A percentile compares a stretch with the other conserved stretches of the same genome.
These are phyloP conservation scores for Ganoderma lucidum DNA, from an alignment of 1,284 basidiomycete genomes.

Conservation along the genomic window DNA sequence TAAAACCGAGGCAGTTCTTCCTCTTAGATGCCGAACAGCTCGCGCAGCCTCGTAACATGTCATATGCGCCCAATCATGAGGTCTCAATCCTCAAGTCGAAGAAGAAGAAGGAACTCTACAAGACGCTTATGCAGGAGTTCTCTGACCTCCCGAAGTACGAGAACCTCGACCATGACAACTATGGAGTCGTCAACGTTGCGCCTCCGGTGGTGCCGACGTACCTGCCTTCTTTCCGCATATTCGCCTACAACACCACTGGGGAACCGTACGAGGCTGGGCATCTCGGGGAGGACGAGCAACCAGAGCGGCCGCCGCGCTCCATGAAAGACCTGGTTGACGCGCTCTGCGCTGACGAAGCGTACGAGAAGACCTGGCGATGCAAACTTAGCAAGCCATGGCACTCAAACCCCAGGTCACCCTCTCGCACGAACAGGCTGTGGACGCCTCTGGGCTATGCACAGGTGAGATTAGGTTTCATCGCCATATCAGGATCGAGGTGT, in stretches of 20 bases:
- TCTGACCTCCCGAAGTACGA: conserved; percentile 59
- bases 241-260: conserved; percentile 79
- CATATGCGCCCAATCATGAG: conserved; percentile 27
- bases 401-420: conserved; percentile 72
- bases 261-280: conserved; percentile 38
- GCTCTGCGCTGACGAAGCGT: conserved; percentile 59
- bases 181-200: conserved; percentile 79
- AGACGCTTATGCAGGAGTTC: conserved; percentile 64
- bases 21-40: conserved; percentile 67
- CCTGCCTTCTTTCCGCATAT: conserved; percentile 84
- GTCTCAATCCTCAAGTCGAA: conserved; percentile 37
- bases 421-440: conserved; percentile 73
- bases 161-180: conserved; percentile 69
- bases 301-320: conserved; percentile 53
- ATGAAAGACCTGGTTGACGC: conserved; percentile 48
- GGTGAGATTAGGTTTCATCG: conserved; percentile 49
- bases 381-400: conserved; percentile 66
- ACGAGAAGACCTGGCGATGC: conserved; percentile 66
- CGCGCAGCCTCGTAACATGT: conserved; percentile 20
- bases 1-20: conserved; percentile 57
- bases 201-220: conserved; percentile 92
- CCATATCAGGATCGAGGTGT: conserved; percentile 7
- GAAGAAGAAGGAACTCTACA: conserved; percentile 54
- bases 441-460: conserved; percentile 85
- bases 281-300: conserved; percentile 34